Evolutionary conservation across 768 basidiomycete species (phyloP), one percentile per base, ranked within the genome.

Genomic region (Fibroporia radiculosa): DNA sequence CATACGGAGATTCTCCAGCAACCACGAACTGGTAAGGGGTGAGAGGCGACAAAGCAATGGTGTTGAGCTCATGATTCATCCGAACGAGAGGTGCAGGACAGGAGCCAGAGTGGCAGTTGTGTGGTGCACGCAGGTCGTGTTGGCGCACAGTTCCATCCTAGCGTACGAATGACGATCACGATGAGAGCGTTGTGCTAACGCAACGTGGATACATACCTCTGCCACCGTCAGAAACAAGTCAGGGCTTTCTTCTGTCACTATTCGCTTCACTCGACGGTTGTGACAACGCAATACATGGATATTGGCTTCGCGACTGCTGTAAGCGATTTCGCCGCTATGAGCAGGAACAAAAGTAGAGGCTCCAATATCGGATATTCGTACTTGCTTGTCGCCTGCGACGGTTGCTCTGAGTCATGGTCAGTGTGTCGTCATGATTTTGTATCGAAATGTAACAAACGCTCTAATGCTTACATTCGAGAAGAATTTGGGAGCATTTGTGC

Each of bases 121-220:
- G 86, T 12, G 72, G 63, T 8, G 73, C 73, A 41, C 91, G 71
- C 34, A 93, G 63, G 58, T 95, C 91, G 59, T 93, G 91, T 57
- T 93, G 90, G 20, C 91, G 75, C 8, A 93, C 89, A 23, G 82
- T 74, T 3, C 88, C 90, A 63, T 95, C 91, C 83, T 91, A 34
- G 2, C n/a, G n/a, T 32, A 45, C 26, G 45, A 56, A 28, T 51
- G 25, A 62, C 44, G 41, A 18, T 20, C 12, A 27, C 24, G 13
- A 24, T 36, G 29, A 33, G 16, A 48, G 38, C 60, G 54, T 28
- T 53, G 48, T 37, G n/a, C 51, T 47, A 6, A 13, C 36, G 36
- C 7, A 28, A 23, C 43, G 24, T 20, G 14, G 13, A 22, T 6
- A 60, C 72, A 25, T 41, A 82, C 85, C 74, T 89, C 85, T n/a